phyloP scores from a whole-genome alignment of 2,329 filamentous ascomycete species.

The Talaromyces sp. region DNA sequence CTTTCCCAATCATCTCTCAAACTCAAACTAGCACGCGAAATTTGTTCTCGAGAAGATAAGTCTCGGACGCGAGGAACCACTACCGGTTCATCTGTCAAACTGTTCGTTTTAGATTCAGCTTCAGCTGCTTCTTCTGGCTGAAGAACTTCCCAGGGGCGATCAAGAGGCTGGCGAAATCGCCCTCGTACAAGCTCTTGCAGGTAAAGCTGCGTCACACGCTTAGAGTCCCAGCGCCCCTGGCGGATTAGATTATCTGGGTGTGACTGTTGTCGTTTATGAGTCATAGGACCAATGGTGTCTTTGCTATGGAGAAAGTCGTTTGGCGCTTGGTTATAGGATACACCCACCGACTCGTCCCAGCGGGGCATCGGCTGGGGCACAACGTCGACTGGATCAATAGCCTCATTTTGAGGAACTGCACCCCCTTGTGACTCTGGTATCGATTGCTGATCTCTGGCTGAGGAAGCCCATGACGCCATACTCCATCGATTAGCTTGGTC shows the following conservation, averaged over 20 bases:
- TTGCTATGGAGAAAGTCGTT: conserved; percentile 17
- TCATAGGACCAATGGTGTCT: conserved; percentile 38
- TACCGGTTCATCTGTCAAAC: conserved; percentile 32
- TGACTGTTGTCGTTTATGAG: conserved; percentile 32
- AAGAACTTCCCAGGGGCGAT: conserved; percentile 19
- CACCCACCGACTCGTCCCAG: conserved; percentile 1
- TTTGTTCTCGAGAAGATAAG: conserved; percentile 20
- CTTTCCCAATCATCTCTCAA: conserved; percentile 45
- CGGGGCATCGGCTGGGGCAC: conserved; percentile 1
- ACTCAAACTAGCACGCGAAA: conserved; percentile 37
- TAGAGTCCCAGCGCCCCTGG: conserved; percentile 51
- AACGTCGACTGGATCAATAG: conserved; percentile 18
- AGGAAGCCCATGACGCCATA: conserved; percentile 43
- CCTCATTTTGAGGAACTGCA: conserved; percentile 34
- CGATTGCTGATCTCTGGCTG: conserved; percentile 29
- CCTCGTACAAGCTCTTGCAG: conserved; percentile 44
- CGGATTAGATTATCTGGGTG: conserved; percentile 46
- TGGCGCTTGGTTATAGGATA: background rate
- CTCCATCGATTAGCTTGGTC: conserved; percentile 36
- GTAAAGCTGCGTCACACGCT: conserved; percentile 53
- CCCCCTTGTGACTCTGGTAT: conserved; percentile 31
- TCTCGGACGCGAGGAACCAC: conserved; percentile 23
- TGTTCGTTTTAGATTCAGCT: conserved; percentile 20
- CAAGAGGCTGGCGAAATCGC: conserved; percentile 20
- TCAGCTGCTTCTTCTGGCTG: conserved; percentile 13